Base-by-base conservation (phyloP, 352 stramenopile species). In the Phytophthora parvispora region DNA sequence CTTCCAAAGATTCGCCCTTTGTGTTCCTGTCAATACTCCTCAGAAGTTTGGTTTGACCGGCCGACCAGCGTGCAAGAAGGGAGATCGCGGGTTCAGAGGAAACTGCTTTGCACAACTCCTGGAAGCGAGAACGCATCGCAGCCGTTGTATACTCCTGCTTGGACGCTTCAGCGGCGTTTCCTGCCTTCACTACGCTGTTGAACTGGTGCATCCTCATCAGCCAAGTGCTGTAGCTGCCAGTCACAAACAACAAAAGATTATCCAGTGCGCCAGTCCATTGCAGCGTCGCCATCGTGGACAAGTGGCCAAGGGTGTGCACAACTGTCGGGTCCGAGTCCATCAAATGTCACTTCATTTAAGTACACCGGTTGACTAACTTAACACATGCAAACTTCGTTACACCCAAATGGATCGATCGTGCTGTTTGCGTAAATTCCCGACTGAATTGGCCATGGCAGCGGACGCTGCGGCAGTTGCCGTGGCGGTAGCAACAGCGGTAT, bases 401-500 rank as follows among this genome's bases (percentile, higher is more conserved):
- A 73, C 69, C 69, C 58, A 81, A 67, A 81, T 78, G 31, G 74
- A 78, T 50, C 49, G 65, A 56, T 76, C 69, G 40, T 76, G 69
- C 4, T 71, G 22, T 31, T 49, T 76, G 10, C 40, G 45, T 9
- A 64, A 38, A 24, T 55, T 62, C 40, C 27, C 29, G 9, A 73
- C 25, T 0, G 64, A 74, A 40, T 61, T 67, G 20, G 57, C 61
- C 56, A 70, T 69, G 20, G 63, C 61, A 12, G 60, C 65, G 13
- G 60, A 61, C 2, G 69, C 72, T 3, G 57, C 69, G 31, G 68
- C 45, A 43, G 32, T 13, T 27, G 70, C 60, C 8, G 59, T 68
- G 18, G 61, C 54, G 36, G 60, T 75, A 1, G 59, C 67, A 20
- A 69, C 59, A 48, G 67, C 53, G 6, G 45, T 72, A 60, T 22